Conservation (phyloP, 129 eudicot genomes). For the Cynara cardunculus region DNA sequence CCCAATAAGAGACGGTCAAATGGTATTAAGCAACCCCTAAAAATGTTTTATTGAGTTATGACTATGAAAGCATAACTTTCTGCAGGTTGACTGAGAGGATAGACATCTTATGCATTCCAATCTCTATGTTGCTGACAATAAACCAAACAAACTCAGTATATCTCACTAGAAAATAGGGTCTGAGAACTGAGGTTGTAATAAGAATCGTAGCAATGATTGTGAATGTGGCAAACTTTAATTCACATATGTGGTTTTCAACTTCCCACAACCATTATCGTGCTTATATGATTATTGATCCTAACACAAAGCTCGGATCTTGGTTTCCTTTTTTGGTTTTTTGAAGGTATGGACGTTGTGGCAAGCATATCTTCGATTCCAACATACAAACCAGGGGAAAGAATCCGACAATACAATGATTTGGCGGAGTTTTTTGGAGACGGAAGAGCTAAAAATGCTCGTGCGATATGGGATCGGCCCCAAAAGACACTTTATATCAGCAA, state of each 20-base stretch:
- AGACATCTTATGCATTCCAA: background rate
- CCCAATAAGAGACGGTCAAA: background rate
- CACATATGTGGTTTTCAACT: background rate
- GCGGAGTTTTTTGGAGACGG: constrained; percentile 92
- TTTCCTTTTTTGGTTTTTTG: background rate
- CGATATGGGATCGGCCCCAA: constrained; percentile 82
- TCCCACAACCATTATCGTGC: background rate
- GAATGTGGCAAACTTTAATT: background rate
- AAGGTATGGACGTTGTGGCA: constrained; percentile 87
- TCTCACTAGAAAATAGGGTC: no score
- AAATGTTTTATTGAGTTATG: background rate
- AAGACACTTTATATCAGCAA: constrained; percentile 79
- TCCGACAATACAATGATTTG: constrained; percentile 78
- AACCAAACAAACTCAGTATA: background rate
- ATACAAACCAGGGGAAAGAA: constrained; percentile 68
- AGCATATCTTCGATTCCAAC: constrained; percentile 72
- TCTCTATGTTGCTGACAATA: background rate
- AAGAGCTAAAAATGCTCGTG: constrained; percentile 89
- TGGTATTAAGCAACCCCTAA: background rate
- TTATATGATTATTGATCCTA: background rate
- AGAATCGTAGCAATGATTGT: background rate
- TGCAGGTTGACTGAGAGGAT: background rate
- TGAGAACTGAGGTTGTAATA: no score
- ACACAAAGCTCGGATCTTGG: background rate
- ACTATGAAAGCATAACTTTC: background rate